Conservation (phyloP, 345 rosid species). For the Hypericum perforatum region DNA sequence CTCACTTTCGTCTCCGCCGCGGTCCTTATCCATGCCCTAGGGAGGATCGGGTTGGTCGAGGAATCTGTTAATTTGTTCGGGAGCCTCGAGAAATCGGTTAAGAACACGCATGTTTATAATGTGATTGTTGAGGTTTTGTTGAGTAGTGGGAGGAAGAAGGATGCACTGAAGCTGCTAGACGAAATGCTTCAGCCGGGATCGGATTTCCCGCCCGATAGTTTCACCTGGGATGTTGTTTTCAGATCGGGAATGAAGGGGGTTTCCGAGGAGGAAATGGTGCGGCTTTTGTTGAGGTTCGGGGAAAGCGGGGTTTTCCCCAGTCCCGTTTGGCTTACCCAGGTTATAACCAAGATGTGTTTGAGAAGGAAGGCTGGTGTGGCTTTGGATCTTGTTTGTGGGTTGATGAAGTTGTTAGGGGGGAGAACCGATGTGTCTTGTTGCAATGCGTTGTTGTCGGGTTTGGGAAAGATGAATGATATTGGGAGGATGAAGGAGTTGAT, state of each 20-base stretch:
- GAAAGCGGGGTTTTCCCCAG: slow-evolving; percentile 40
- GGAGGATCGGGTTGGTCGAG: slow-evolving; percentile 36
- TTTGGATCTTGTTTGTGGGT: slow-evolving; percentile 32
- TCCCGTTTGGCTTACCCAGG: slow-evolving; percentile 28
- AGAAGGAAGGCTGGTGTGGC: slow-evolving; percentile 28
- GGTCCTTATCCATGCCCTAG: slow-evolving; percentile 41
- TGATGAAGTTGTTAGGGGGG: slow-evolving; percentile 34
- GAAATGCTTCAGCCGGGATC: slow-evolving; percentile 55
- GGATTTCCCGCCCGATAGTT: slow-evolving; percentile 30
- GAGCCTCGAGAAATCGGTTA: slow-evolving; percentile 24
- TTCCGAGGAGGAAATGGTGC: slow-evolving; percentile 28
- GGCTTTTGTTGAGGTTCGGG: slow-evolving; percentile 37
- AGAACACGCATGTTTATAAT: slow-evolving; percentile 38
- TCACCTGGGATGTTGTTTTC: slow-evolving; percentile 40
- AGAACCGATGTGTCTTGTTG: slow-evolving; percentile 39
- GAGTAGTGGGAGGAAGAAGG: slow-evolving; percentile 25
- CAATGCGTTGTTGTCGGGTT: slow-evolving; percentile 48
- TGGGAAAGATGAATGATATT: slow-evolving; percentile 38
- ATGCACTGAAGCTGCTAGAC: slow-evolving; percentile 72
- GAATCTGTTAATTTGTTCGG: slow-evolving; percentile 34
- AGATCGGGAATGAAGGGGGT: slow-evolving; percentile 23
- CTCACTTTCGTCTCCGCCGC: slow-evolving; percentile 32
- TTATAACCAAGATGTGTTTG: slow-evolving; percentile 41
- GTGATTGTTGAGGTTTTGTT: slow-evolving; percentile 24
- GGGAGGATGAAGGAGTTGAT: slow-evolving; percentile 44